Conservation (phyloP, 2,329 filamentous ascomycete genomes). For the Fusarium coicis region DNA sequence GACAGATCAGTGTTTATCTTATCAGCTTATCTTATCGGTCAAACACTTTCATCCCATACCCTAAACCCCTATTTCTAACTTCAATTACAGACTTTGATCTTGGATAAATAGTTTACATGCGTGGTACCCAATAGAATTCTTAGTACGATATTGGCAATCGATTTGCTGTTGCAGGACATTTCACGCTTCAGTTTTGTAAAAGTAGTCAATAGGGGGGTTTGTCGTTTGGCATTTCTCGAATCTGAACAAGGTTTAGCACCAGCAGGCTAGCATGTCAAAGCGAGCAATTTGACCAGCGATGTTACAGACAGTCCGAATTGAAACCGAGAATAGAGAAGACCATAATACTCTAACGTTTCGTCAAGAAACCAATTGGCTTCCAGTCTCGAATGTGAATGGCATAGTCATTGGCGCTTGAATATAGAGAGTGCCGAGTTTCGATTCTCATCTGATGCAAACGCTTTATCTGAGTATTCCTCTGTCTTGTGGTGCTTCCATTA, state of each 20-base stretch:
- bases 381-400: accelerated
- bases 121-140: accelerated
- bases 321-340: accelerated
- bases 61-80: neutral
- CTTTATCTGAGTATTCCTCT: accelerated
- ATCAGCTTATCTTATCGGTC: neutral
- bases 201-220: too few relatives aligned
- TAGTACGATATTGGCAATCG: too few relatives aligned
- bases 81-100: accelerated
- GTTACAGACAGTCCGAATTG: too few relatives aligned
- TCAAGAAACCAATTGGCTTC: too few relatives aligned
- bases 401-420: neutral
- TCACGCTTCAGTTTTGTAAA: too few relatives aligned
- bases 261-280: too few relatives aligned
- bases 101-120: accelerated
- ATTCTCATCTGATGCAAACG: accelerated
- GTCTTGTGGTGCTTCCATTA: neutral
- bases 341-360: accelerated
- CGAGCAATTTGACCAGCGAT: too few relatives aligned
- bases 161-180: too few relatives aligned
- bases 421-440: accelerated
- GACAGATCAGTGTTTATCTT: neutral
- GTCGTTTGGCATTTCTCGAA: too few relatives aligned
- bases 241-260: too few relatives aligned
- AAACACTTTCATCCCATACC: neutral